Conservation (phyloP, 768 basidiomycete genomes). For the Tylopilus intermedius region DNA sequence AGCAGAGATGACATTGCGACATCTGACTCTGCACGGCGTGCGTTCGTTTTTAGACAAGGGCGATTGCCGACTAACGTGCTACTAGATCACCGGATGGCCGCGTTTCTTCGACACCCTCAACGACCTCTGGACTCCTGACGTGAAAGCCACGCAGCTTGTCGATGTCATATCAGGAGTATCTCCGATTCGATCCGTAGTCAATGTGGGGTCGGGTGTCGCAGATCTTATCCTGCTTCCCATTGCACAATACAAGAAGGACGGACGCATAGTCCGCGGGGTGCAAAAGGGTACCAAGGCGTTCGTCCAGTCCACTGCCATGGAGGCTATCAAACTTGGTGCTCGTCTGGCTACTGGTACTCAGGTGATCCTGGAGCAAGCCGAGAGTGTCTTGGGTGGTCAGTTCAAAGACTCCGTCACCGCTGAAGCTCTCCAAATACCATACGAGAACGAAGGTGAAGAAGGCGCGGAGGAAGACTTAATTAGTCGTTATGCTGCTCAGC, state of each 20-base stretch:
- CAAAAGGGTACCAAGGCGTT: conserved; percentile 94
- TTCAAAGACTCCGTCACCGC: conserved; percentile 62
- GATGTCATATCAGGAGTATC: conserved; percentile 96
- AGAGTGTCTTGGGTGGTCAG: conserved; percentile 80
- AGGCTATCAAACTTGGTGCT: conserved; percentile 92
- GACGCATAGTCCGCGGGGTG: conserved; percentile 84
- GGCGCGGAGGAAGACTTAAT: conserved; percentile 51
- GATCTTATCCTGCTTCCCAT: conserved; percentile 95
- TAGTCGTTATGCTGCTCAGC: conserved; percentile 92
- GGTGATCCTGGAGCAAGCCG: conserved; percentile 93
- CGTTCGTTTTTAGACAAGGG: conserved; percentile 29
- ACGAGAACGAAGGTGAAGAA: conserved; percentile 27
- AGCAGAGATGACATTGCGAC: conserved; percentile 94
- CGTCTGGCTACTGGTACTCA: conserved; percentile 95
- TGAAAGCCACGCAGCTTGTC: conserved; percentile 95
- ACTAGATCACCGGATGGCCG: conserved; percentile 90
- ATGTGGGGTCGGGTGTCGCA: conserved; percentile 94
- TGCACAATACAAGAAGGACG: conserved; percentile 96
- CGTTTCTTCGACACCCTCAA: conserved; percentile 88
- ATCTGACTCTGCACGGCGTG: conserved; percentile 88
- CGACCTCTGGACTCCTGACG: conserved; percentile 98
- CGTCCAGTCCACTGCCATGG: conserved; percentile 89
- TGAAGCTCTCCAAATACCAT: conserved; percentile 55
- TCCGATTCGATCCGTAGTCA: conserved; percentile 94
- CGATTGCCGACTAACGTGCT: conserved; percentile 8